These are phyloP conservation scores for Tilletia walkeri DNA, from an alignment of 1,284 basidiomycete species.

Conservation along the genomic window DNA sequence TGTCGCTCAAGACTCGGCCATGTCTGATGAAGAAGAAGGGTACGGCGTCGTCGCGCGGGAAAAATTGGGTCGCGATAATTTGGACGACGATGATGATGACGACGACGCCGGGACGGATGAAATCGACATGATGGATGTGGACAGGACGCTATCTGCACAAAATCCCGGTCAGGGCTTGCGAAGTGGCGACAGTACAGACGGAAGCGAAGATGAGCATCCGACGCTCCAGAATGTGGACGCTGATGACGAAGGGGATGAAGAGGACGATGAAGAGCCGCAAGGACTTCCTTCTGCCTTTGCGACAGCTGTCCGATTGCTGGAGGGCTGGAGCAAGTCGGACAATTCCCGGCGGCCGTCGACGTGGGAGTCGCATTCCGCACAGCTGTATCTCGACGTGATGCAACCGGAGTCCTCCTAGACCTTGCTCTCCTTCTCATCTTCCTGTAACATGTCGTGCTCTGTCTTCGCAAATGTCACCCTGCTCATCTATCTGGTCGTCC, in stretches of 20 bases:
- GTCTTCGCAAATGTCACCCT: no score
- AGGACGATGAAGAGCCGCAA: not conserved
- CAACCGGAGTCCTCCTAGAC: no score
- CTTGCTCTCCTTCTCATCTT: no score
- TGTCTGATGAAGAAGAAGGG: not conserved
- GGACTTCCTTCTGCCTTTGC: not conserved
- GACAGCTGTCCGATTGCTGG: not conserved
- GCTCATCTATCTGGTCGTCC: no score
- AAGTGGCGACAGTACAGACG: no score
- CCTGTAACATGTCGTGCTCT: no score
- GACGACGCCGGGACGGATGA: not conserved
- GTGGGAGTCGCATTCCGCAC: slow-evolving; percentile 14
- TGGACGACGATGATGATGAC: not conserved
- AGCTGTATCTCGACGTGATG: not conserved
- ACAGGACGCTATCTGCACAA: not conserved
- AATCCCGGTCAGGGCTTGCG: not conserved
- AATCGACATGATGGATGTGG: not conserved
- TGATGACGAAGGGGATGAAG: slow-evolving; percentile 1
- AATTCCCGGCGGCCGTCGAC: not conserved
- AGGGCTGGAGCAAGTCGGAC: slow-evolving; percentile 1
- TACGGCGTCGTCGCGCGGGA: not conserved
- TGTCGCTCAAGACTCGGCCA: not conserved
- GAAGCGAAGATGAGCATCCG: no score
- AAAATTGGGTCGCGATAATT: not conserved
- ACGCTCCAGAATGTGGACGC: not conserved